These are phyloP conservation scores for Epichloe bromicola DNA, from an alignment of 2,329 filamentous ascomycete species.

Conservation along the genomic window DNA sequence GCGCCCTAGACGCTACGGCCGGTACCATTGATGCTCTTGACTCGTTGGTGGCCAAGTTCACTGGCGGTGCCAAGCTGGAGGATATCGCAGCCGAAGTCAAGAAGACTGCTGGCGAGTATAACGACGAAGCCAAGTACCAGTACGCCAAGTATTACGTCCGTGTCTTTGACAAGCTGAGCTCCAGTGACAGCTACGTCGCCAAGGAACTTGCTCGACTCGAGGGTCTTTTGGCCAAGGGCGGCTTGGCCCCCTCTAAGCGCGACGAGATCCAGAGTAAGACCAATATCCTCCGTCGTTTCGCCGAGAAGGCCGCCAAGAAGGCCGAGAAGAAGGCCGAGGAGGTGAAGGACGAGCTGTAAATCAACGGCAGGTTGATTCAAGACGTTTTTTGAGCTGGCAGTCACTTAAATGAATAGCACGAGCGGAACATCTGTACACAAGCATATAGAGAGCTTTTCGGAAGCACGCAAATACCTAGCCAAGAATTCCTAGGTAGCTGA, in stretches of 20 bases:
- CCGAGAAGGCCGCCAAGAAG: conserved; percentile 43
- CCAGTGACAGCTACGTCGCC: conserved; percentile 63
- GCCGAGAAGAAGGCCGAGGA: conserved; percentile 29
- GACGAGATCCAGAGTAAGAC: conserved; percentile 78
- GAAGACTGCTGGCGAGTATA: conserved; percentile 53
- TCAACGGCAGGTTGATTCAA: conserved; percentile 2
- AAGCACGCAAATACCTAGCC: background rate
- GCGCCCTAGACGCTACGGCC: conserved; percentile 62
- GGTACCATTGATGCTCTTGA: conserved; percentile 77
- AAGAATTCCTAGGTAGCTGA: background rate
- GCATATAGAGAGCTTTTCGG: background rate
- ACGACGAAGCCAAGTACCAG: conserved; percentile 51
- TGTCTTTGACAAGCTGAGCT: conserved; percentile 71
- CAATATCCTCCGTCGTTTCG: conserved; percentile 77
- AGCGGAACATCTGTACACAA: background rate
- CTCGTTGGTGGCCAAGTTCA: conserved; percentile 59
- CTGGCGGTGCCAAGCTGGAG: conserved; percentile 46
- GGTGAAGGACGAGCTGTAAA: conserved; percentile 39
- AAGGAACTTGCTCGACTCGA: conserved; percentile 79
- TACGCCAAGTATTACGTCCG: conserved; percentile 91
- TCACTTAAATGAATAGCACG: background rate
- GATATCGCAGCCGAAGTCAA: conserved; percentile 59
- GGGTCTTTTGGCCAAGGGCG: conserved; percentile 73
- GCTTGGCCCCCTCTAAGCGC: conserved; percentile 70
- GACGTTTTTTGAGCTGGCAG: background rate